These are phyloP conservation scores for Hirschioporus abietinus DNA, from an alignment of 768 basidiomycete genomes.

Conservation along the genomic window DNA sequence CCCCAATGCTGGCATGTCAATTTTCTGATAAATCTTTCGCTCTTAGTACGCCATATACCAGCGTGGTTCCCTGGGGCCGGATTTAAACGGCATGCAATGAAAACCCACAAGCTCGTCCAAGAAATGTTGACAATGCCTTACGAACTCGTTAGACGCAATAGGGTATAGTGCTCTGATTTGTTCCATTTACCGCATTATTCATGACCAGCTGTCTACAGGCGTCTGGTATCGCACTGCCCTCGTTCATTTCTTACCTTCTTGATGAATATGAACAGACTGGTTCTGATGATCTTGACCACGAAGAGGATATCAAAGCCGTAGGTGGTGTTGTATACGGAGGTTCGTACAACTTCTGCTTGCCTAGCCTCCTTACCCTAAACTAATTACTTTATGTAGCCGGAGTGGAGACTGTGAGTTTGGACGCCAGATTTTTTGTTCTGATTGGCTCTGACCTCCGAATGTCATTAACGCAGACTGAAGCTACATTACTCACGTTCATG, in stretches of 20 bases:
- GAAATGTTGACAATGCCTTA: slow-evolving; percentile 19
- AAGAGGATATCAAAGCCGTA: slow-evolving; percentile 15
- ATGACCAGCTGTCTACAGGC: neutral
- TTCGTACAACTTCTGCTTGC: slow-evolving; percentile 6
- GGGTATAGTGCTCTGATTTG: too few relatives aligned
- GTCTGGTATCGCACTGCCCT: slow-evolving; percentile 1
- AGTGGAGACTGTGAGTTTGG: slow-evolving; percentile 11
- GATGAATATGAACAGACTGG: slow-evolving; percentile 3
- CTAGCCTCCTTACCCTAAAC: neutral
- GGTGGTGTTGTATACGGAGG: slow-evolving; percentile 10
- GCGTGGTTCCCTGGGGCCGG: slow-evolving; percentile 28
- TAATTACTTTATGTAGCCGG: slow-evolving; percentile 1
- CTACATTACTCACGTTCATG: slow-evolving; percentile 19
- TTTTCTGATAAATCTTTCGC: neutral
- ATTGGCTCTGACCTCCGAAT: neutral
- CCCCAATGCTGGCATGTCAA: neutral
- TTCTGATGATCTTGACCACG: slow-evolving; percentile 7
- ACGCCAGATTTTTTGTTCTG: slow-evolving; percentile 8
- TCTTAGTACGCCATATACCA: slow-evolving; percentile 23
- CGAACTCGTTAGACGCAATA: slow-evolving; percentile 11
- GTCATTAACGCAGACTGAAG: neutral
- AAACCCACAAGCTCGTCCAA: slow-evolving; percentile 13
- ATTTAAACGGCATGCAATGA: slow-evolving; percentile 21
- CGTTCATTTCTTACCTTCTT: slow-evolving; percentile 8
- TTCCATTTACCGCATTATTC: too few relatives aligned